Evolutionary conservation across 2,329 filamentous ascomycete species (phyloP), one percentile per base, ranked within the genome.

Genomic region (Beauveria sp.): DNA sequence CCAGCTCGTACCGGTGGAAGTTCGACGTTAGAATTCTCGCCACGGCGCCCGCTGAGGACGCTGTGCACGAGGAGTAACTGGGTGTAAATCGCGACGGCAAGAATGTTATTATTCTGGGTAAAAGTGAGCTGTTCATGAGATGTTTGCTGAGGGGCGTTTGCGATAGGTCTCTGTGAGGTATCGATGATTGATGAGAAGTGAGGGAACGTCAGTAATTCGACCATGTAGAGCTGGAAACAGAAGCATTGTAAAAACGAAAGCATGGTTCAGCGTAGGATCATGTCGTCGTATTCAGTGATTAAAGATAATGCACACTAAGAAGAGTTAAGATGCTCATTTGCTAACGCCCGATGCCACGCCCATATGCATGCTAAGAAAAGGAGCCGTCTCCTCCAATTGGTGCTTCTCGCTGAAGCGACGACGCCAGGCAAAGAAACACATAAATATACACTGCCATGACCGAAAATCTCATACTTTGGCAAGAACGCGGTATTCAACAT

Each of bases 401-500:
- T 46, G 22, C 26, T 38, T 38, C 45, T 46, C 38, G 47, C 45
- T 30, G 30, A 42, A 58, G 28, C 45, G 20, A 40, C 18, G 16
- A 51, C n/a, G 46, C 43, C 24, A 38, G 30, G 38, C 22, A 58
- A 51, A 47, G 45, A 24, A 47, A 49, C 18, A 58, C 22, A 43
- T 34, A 46, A 38, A 58, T 58, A 43, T 60, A 60, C 49, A 53
- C 38, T 38, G 28, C 5, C 42, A 28, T 42, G 20, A 28, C 55
- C 46, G 5, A 24, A 38, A 14, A 16, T n/a, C 42, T 51, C 51
- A 58, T 58, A 58, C 56, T 47, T 86, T 87, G 1, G 82, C 86
- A 28, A 88, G 77, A 1, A 88, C 83, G 1, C 85, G 79, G 65
- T 87, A 87, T 69, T 87, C 85, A 30, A 88, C 84, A 64, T 85